Base-by-base conservation (phyloP, 139 green algal species). In the Cymbomonas tetramitiformis region DNA sequence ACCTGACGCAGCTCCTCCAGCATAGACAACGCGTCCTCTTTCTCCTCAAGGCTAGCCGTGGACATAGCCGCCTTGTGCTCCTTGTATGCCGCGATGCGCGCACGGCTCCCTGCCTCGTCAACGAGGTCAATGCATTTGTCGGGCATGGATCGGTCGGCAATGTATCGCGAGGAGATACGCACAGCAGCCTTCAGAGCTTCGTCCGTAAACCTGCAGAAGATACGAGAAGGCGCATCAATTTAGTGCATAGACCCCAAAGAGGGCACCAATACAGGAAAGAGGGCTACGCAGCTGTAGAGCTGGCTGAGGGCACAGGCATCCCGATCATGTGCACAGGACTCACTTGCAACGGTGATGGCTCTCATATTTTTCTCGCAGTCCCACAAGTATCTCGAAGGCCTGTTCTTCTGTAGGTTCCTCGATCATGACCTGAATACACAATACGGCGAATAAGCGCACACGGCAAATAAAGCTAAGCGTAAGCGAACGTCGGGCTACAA, bases 91-190 rank as follows among this genome's bases (percentile, higher is more conserved):
- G 59, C 55, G 52, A 98, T 96, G 64, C 84, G 76, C 46, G 79
- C 84, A 2, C 78, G 61, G 66, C 67, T 85, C 30, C 86, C 91
- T 6, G 91, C 91, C 77, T 98, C 91, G 62, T 98, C 91, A 47
- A 98, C 61, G n/a, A 97, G 61, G 70, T 98, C 90, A 34, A 98
- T 95, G 33, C 90, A 87, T 76, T 96, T 96, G 73, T 96, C 88
- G 0, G 88, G 89, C 46, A 96, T 71, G 44, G 81, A 76, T n/a
- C 89, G 70, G 73, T 96, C 89, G 0, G 74, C n/a, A 43, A 90
- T 79, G 73, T 90, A 87, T 30, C 79, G 69, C 8, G 46, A 43
- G 25, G 74, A 78, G 28, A 90, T 73, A 2, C 54, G 28, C n/a
- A 86, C 77, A 0, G 65, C 62, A 1, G 76, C 72, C 9, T 56